Percentiles rank a stretch among this genome's conserved stretches.
phyloP scores from a whole-genome alignment of 2,329 filamentous ascomycete species.

The Fusarium sororula region DNA sequence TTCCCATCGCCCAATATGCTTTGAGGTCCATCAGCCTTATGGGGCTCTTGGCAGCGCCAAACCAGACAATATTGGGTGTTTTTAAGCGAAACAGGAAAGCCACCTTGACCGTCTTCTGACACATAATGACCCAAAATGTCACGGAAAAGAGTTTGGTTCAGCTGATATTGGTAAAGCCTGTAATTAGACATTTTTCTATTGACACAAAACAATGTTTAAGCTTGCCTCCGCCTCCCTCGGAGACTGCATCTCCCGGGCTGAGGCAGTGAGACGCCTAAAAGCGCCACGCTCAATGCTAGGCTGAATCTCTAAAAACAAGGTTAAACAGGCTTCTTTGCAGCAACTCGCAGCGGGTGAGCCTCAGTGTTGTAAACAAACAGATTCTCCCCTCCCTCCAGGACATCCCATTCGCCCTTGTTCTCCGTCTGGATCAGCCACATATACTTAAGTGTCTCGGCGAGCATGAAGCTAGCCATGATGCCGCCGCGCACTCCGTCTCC shows the following conservation, averaged over 20 bases:
- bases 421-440: conserved; percentile 60
- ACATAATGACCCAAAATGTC: not conserved
- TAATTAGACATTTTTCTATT: not conserved
- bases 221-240: not conserved
- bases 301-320: conserved; percentile 15
- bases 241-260: not conserved
- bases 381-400: conserved; percentile 50
- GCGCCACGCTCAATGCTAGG: not conserved
- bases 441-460: conserved; percentile 87
- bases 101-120: not conserved
- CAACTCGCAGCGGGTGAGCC: conserved; percentile 57
- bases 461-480: conserved; percentile 77
- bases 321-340: conserved; percentile 12
- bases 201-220: not conserved
- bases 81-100: not conserved
- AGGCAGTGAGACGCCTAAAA: not conserved
- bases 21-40: conserved; percentile 5
- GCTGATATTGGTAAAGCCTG: not conserved
- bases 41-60: not conserved
- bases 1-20: not conserved
- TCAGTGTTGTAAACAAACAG: conserved; percentile 63
- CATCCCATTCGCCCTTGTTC: conserved; percentile 49
- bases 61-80: not conserved
- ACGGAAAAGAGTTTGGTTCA: not conserved
- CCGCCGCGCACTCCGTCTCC: conserved; percentile 65